Evolutionary conservation across 2,329 filamentous ascomycete species (phyloP).

Genomic region (Ceratocystis cacaofunesta): DNA sequence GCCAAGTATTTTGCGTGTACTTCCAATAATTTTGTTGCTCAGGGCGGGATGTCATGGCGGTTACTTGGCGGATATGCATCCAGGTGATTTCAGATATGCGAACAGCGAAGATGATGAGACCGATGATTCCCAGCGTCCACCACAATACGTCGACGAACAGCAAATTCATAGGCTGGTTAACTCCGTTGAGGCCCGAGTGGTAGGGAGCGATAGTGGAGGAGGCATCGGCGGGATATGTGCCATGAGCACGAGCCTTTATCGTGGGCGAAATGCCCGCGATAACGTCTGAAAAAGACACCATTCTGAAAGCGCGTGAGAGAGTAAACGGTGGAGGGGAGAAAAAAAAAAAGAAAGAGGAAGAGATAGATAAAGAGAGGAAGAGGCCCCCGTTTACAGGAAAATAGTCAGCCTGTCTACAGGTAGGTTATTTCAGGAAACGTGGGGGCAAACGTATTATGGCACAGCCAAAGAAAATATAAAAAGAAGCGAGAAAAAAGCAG

Average conservation of each 20-base stretch:
- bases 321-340: background rate
- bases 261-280: slow-evolving; percentile 22
- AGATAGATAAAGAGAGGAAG: background rate
- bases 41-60: slow-evolving; percentile 39
- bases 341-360: slow-evolving; percentile 3
- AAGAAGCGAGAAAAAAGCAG: background rate
- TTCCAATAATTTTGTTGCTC: slow-evolving; percentile 46
- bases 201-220: slow-evolving; percentile 40
- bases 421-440: background rate
- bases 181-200: slow-evolving; percentile 41
- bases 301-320: background rate
- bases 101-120: slow-evolving; percentile 37
- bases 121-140: slow-evolving; percentile 45
- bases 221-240: slow-evolving; percentile 20
- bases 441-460: background rate
- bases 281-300: slow-evolving; percentile 3
- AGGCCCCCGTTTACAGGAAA: background rate
- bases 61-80: slow-evolving; percentile 43
- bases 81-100: slow-evolving; percentile 39
- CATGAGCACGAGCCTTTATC: slow-evolving; percentile 21
- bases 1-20: slow-evolving; percentile 41
- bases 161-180: slow-evolving; percentile 44
- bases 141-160: slow-evolving; percentile 43
- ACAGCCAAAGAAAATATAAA: background rate
- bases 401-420: background rate